Evolutionary conservation across 257 asterid genomes (phyloP).

Genomic region (Ilex aquifolium): DNA sequence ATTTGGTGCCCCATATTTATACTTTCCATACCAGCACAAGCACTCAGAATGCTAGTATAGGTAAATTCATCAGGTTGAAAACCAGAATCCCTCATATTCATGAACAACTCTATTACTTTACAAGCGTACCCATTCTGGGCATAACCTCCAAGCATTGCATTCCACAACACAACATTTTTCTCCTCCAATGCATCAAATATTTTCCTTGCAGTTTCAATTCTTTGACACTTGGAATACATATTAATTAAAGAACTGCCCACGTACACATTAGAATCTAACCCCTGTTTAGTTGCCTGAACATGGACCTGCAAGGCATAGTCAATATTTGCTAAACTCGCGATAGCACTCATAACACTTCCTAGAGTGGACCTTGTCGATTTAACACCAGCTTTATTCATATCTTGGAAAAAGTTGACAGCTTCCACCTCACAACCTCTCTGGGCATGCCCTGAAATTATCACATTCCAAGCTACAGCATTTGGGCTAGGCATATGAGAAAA

Average conservation of each 20-base stretch:
- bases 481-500: slow-evolving; percentile 54
- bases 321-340: slow-evolving; percentile 44
- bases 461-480: slow-evolving; percentile 75
- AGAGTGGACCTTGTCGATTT: slow-evolving; percentile 78
- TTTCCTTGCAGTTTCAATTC: slow-evolving; percentile 58
- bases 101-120: slow-evolving; percentile 53
- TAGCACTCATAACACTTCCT: slow-evolving; percentile 79
- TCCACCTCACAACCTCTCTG: slow-evolving; percentile 58
- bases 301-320: slow-evolving; percentile 75
- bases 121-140: slow-evolving; percentile 63
- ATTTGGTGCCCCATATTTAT: slow-evolving; percentile 52
- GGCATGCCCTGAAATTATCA: slow-evolving; percentile 80
- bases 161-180: slow-evolving; percentile 75
- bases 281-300: slow-evolving; percentile 67
- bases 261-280: slow-evolving; percentile 67
- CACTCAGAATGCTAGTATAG: slow-evolving; percentile 83
- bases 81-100: slow-evolving; percentile 42
- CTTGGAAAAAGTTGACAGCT: slow-evolving; percentile 48
- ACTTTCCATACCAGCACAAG: slow-evolving; percentile 60
- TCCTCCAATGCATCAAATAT: slow-evolving; percentile 53
- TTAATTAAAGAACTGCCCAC: slow-evolving; percentile 81
- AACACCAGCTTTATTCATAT: slow-evolving; percentile 50
- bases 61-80: slow-evolving; percentile 70
- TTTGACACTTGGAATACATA: slow-evolving; percentile 82
- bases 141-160: slow-evolving; percentile 75